These are phyloP conservation scores for Hemerocallis citrina DNA, from an alignment of 106 monocot genomes.

Conservation along the genomic window DNA sequence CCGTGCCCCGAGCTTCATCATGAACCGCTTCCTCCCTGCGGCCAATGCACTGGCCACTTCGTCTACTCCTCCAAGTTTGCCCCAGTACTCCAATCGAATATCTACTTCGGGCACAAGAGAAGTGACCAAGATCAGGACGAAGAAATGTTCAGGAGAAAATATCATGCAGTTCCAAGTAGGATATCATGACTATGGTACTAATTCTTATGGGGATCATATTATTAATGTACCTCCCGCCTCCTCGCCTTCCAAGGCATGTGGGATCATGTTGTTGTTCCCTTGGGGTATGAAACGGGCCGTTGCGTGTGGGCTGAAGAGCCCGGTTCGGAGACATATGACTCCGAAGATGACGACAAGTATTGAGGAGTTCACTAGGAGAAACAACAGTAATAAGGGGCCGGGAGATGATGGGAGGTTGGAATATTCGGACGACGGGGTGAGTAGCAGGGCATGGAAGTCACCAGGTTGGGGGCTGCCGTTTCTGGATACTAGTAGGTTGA, in stretches of 20 bases:
- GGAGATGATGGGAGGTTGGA: not conserved
- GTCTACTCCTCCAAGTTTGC: not conserved
- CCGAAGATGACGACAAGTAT: not conserved
- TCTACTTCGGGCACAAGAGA: constrained; percentile 4
- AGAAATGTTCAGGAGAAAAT: not conserved
- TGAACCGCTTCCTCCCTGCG: constrained; percentile 66
- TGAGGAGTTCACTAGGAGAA: not conserved
- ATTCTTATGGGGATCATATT: no score
- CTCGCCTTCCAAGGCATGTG: constrained; percentile 25
- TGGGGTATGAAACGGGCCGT: constrained; percentile 35
- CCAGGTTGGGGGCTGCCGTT: constrained; percentile 41
- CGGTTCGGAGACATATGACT: constrained; percentile 5
- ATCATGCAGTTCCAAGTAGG: not conserved
- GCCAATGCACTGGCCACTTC: constrained; percentile 49
- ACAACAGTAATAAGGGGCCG: not conserved
- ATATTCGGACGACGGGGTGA: constrained; percentile 9
- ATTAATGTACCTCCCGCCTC: not conserved
- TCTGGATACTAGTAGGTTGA: constrained; percentile 27
- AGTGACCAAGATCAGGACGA: not conserved
- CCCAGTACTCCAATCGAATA: constrained; percentile 12
- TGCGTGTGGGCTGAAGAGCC: constrained; percentile 33
- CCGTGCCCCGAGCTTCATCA: constrained; percentile 57
- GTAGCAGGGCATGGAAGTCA: constrained; percentile 15
- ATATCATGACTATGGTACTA: not conserved
- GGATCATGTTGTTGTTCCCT: constrained; percentile 39